Base-by-base conservation (phyloP, 2,329 filamentous ascomycete species). In the Colletotrichum sp. region DNA sequence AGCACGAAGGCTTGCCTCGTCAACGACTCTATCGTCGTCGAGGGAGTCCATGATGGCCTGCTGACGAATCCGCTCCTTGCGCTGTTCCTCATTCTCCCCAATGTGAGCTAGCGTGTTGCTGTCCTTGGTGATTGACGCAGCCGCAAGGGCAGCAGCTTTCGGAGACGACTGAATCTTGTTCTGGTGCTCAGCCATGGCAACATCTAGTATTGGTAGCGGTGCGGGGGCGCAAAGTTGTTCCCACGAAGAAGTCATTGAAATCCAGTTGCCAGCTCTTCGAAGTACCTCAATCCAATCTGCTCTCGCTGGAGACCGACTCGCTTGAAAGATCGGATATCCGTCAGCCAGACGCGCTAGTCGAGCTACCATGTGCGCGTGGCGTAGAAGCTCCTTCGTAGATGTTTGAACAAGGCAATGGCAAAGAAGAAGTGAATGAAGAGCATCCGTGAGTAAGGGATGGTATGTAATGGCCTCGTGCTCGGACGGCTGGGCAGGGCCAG, bases 251-350 rank as follows among this genome's bases (percentile, higher is more conserved):
- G 84, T 82, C 11, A 97, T 88, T 8, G 90, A 88, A 68, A 96
- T 89, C 93, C 93, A 95, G 81, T 95, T 94, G 39, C 91, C 88
- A 1, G 90, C 89, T 34, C 91, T 90, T 0, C 92, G 90, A 12
- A 97, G 83, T 0, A 96, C 88, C 83, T 96, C 94, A 64, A 93
- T 91, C 95, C 95, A 98, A 84, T 98, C 95, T 5, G 93, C 91
- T 68, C 94, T 92, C 3, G 94, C 92, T 2, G 94, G 92, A 5
- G 92, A 94, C 66, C 93, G 89, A 29, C 93, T 92, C 1, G 92
- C 89, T 78, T 96, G 92, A 81, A 98, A 96, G 65, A 96, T 90
- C 0, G 95, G 95, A 79, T 95, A 96, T 6, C 95, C 95, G 80
- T 97, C 94, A 65, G 92, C 92, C 29, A 97, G 89, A 25, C 95